Evolutionary conservation across 192 early-diverging fungal species (phyloP), one percentile per base, ranked within the genome.

Genomic region (Nowakowskiella sp.): DNA sequence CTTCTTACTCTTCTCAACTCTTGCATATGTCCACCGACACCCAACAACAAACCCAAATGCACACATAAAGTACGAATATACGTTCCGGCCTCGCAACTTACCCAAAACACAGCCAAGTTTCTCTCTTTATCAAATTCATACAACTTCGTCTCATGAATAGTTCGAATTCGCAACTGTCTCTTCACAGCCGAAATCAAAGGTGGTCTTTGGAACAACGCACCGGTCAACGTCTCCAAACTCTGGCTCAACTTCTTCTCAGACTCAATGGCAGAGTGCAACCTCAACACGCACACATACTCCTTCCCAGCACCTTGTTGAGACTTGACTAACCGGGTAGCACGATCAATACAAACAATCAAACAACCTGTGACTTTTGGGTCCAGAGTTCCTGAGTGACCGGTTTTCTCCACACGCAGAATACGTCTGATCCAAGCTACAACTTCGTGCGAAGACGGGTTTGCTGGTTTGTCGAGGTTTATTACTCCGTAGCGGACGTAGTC

Each of bases 51-150:
- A 60, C 95, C 95, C 70, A 99, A 67, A 67, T 99, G 95, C 26
- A 97, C 93, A 67, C 95, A 99, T 49, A 99, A 70, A n/a, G 95
- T 99, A 77, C 95, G 89, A 70, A 99, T 93, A 65, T 99, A 99
- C 9, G 95, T 99, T 53, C 95, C 95, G 47, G 95, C 95, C 80
- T 99, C 95, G 73, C 95, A 99, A 49, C 77, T 84, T 31, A 90
- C 93, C 93, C 93, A 97, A 76, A 99, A 97, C 25, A 95, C 89
- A 53, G 80, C 89, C 71, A 99, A 71, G 61, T 99, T 88, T 42
- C 91, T 83, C 61, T 95, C 91, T 52, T 96, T 92, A 73, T 99
- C 90, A 49, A 92, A 99, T 74, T 99, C 95, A 39, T 90, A 53
- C 52, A 99, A 73, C 78, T 97, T 97, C 60, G 80, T 82, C 58